Base-by-base conservation (phyloP, 2,329 filamentous ascomycete species). In the Phialocephala subalpina region DNA sequence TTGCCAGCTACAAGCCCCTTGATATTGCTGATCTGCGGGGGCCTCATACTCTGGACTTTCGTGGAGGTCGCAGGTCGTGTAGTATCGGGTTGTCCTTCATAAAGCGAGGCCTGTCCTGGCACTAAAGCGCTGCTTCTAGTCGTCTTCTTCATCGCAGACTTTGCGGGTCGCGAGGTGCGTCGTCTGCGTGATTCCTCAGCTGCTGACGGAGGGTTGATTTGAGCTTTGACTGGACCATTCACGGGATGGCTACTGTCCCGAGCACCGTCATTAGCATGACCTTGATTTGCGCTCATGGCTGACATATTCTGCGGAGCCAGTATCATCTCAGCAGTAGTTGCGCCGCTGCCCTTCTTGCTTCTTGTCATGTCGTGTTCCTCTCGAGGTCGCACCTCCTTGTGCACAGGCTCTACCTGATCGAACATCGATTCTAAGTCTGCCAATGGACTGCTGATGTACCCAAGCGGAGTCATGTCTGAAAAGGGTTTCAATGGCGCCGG, bases 91-190 rank as follows among this genome's bases (percentile, higher is more conserved):
- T 33, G 22, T 29, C 49, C 49, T 29, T 53, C 49, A n/a, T 14
- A 11, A 16, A 22, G 12, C 14, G 12, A 3, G 18, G 12, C 14
- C 49, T 27, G 49, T 18, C 18, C 14, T 16, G 49, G 22, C 2
- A 18, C 25, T 14, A 29, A 16, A 18, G 22, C 25, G 18, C 22
- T 53, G 25, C 25, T 27, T 53, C 49, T 55, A 27, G 33, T 60
- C 16, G 60, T 3, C 20, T 42, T 60, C 52, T 60, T 71, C 61
- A 71, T 18, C 47, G 63, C 64, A 2, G 66, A 65, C 59, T 64
- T 71, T 0, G 47, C 18, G 8, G 58, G 53, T 38, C 56, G 58
- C 18, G 29, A 27, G 22, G 18, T 36, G 25, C 55, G 55, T 57
- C 55, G 29, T 38, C 55, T 29, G 38, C 8, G 29, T 4, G 55